Conservation (phyloP, 2,329 filamentous ascomycete species). For the Seiridium cupressi region DNA sequence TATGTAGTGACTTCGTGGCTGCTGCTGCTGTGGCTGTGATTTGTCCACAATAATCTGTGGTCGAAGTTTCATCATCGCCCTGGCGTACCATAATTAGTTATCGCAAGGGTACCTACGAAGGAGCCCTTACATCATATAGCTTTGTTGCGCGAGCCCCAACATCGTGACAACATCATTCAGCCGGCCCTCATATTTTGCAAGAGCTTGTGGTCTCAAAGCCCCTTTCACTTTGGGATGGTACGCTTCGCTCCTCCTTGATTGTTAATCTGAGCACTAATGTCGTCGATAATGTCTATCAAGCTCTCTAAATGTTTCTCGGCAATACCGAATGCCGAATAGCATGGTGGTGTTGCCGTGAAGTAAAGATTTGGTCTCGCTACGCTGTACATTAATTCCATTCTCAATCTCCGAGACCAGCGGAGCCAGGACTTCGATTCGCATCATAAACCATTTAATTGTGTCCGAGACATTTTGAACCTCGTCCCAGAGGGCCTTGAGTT, state of each 20-base stretch:
- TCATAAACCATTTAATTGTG: background rate
- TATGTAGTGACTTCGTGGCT: background rate
- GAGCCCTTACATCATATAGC: background rate
- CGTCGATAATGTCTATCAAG: background rate
- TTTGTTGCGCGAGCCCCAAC: background rate
- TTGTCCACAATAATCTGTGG: background rate
- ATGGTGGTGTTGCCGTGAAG: background rate
- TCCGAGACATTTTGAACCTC: conserved; percentile 8
- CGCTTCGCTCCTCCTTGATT: background rate
- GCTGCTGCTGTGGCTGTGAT: background rate
- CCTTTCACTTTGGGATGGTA: background rate
- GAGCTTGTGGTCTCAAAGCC: background rate
- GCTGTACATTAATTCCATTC: background rate
- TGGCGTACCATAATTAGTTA: background rate
- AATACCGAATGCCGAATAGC: background rate
- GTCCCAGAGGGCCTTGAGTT: conserved; percentile 3
- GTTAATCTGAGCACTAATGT: background rate
- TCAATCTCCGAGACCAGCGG: conserved; percentile 5
- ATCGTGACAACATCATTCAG: background rate
- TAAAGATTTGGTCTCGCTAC: background rate
- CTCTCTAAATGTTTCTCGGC: background rate
- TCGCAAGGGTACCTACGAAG: background rate
- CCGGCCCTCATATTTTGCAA: background rate
- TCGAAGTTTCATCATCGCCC: background rate
- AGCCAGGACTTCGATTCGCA: background rate